Conservation (phyloP, 352 stramenopile genomes). For the Globisporangium solare region DNA sequence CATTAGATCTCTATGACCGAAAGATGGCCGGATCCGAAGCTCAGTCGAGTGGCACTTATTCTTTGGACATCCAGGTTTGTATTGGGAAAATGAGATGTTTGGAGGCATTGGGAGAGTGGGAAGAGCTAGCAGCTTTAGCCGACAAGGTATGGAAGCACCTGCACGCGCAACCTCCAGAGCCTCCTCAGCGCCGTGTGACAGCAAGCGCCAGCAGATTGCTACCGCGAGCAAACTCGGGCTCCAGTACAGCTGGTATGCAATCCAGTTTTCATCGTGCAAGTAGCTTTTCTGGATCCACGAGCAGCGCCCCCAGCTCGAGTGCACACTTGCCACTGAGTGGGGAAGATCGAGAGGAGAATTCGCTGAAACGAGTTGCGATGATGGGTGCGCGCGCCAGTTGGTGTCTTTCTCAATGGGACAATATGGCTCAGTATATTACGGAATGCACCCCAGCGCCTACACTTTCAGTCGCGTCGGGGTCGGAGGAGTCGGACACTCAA, state of each 20-base stretch:
- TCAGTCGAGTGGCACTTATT: neutral
- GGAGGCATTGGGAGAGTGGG: slow-evolving; percentile 95
- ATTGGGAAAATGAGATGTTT: slow-evolving; percentile 98
- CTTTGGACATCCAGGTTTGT: slow-evolving; percentile 88
- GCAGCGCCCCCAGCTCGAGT: slow-evolving; percentile 7
- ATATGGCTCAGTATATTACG: slow-evolving; percentile 76
- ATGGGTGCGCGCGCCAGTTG: slow-evolving; percentile 79
- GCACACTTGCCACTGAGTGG: slow-evolving; percentile 2
- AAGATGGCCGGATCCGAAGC: slow-evolving; percentile 48
- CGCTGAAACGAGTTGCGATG: slow-evolving; percentile 69
- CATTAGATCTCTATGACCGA: slow-evolving; percentile 91
- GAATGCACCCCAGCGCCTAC: slow-evolving; percentile 24
- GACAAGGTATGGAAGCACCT: slow-evolving; percentile 48
- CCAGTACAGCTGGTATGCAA: slow-evolving; percentile 8
- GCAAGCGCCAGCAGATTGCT: slow-evolving; percentile 7
- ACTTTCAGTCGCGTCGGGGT: slow-evolving; percentile 7
- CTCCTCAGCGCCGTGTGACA: slow-evolving; percentile 3
- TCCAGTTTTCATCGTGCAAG: slow-evolving; percentile 20
- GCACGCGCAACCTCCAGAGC: slow-evolving; percentile 18
- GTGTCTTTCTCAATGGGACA: slow-evolving; percentile 80
- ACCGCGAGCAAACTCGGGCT: slow-evolving; percentile 9
- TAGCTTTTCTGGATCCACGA: slow-evolving; percentile 29
- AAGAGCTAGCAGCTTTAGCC: slow-evolving; percentile 89
- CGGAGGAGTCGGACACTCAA: slow-evolving; percentile 28
- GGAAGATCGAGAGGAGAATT: slow-evolving; percentile 44